A percentile compares a stretch with the other conserved stretches of the same genome.
Evolutionary conservation across 495 filamentous ascomycete species (phyloP).

Genomic region (Friedmanniomyces endolithicus): DNA sequence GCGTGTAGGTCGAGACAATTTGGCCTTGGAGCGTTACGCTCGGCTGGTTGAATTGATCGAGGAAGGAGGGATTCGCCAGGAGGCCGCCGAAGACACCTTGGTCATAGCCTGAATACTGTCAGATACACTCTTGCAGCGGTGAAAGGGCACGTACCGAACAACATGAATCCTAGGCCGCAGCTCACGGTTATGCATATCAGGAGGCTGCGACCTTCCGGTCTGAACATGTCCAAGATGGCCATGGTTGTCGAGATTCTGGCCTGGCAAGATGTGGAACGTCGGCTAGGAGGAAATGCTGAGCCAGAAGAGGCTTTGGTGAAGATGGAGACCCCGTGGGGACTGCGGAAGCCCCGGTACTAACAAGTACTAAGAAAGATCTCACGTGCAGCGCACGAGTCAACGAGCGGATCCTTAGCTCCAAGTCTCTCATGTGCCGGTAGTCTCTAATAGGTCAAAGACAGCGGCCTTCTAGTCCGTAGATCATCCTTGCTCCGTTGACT

Average conservation of each 20-base stretch:
- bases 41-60: conserved; percentile 7
- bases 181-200: not conserved
- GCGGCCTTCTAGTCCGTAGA: too few relatives aligned
- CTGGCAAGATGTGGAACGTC: not conserved
- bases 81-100: conserved; percentile 21
- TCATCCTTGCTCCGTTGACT: too few relatives aligned
- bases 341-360: not conserved
- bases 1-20: conserved; percentile 50
- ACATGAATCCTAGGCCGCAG: not conserved
- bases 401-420: not conserved
- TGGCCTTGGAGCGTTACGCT: conserved; percentile 37
- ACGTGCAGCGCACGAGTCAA: not conserved
- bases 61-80: conserved; percentile 7
- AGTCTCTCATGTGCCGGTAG: too few relatives aligned
- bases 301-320: not conserved
- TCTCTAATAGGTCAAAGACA: too few relatives aligned
- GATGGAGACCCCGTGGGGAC: not conserved
- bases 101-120: conserved; percentile 11
- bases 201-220: not conserved
- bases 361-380: not conserved
- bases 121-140: not conserved
- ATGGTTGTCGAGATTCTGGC: not conserved
- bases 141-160: not conserved
- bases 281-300: not conserved
- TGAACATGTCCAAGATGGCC: not conserved